Percentiles rank a stretch among this genome's conserved stretches.
These are phyloP conservation scores for Brassica balearica DNA, from an alignment of 441 rosid genomes.

Conservation along the genomic window DNA sequence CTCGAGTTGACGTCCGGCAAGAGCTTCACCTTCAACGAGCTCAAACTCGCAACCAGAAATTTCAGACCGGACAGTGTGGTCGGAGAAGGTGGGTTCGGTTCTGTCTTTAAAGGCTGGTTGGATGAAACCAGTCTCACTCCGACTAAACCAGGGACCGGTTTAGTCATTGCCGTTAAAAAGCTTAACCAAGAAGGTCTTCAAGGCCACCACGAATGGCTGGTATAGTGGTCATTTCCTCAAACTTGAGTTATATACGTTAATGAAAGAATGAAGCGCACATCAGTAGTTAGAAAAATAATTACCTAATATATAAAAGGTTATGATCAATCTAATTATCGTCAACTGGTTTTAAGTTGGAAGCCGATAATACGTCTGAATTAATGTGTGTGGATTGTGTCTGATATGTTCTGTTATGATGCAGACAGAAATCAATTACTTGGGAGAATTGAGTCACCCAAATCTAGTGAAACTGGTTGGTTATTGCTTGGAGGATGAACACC, in stretches of 20 bases:
- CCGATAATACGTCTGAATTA: background rate
- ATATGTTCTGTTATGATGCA: slow-evolving; percentile 32
- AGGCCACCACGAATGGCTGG: slow-evolving; percentile 97
- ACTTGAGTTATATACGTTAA: background rate
- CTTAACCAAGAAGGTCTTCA: slow-evolving; percentile 82
- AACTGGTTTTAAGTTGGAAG: background rate
- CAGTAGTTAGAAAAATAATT: too few relatives aligned
- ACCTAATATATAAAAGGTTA: background rate
- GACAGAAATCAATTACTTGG: slow-evolving; percentile 86
- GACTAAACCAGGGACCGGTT: slow-evolving; percentile 76
- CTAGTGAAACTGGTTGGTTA: slow-evolving; percentile 80
- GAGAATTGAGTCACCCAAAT: slow-evolving; percentile 78
- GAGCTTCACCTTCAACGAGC: slow-evolving; percentile 63
- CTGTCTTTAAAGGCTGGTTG: slow-evolving; percentile 91
- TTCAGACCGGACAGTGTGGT: slow-evolving; percentile 88
- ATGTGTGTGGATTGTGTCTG: background rate
- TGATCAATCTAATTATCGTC: background rate
- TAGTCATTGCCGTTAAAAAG: slow-evolving; percentile 81
- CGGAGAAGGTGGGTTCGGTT: slow-evolving; percentile 97
- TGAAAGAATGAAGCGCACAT: background rate
- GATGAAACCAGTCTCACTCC: slow-evolving; percentile 73
- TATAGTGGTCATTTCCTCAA: slow-evolving; percentile 32
- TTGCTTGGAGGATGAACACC: slow-evolving; percentile 83
- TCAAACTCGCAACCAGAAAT: slow-evolving; percentile 82
- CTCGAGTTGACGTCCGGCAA: slow-evolving; percentile 67